These are phyloP conservation scores for Xylaria nigripes DNA, from an alignment of 495 filamentous ascomycete genomes.

Conservation along the genomic window DNA sequence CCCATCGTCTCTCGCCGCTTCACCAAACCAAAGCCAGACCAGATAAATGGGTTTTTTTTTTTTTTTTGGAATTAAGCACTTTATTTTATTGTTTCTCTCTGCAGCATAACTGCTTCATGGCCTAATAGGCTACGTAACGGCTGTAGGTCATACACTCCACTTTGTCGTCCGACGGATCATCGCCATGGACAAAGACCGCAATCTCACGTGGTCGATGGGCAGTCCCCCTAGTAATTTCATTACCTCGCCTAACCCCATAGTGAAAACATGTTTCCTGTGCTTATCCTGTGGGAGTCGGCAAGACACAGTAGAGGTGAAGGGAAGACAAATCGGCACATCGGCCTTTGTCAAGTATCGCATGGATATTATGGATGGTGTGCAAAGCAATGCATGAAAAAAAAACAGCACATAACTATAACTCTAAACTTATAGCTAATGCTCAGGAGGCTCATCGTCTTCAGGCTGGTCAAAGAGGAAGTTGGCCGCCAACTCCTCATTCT, in stretches of 20 bases:
- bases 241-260: neutral
- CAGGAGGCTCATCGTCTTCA: constrained; percentile 61
- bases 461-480: constrained; percentile 98
- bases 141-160: neutral
- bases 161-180: neutral
- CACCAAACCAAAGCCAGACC: too few species aligned
- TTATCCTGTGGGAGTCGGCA: neutral
- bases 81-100: neutral
- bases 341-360: constrained; percentile 1
- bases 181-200: neutral
- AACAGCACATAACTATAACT: neutral
- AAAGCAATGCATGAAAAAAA: constrained; percentile 7
- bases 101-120: neutral
- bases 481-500: constrained; percentile 95
- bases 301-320: neutral
- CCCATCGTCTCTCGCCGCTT: too few species aligned
- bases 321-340: neutral
- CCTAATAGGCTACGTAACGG: neutral
- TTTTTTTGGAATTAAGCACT: neutral
- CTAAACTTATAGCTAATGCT: constrained; percentile 15
- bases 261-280: neutral
- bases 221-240: neutral
- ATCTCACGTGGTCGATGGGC: neutral
- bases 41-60: too few species aligned
- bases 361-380: constrained; percentile 3